Conservation (phyloP, 768 basidiomycete species). For the Auricularia cornea region DNA sequence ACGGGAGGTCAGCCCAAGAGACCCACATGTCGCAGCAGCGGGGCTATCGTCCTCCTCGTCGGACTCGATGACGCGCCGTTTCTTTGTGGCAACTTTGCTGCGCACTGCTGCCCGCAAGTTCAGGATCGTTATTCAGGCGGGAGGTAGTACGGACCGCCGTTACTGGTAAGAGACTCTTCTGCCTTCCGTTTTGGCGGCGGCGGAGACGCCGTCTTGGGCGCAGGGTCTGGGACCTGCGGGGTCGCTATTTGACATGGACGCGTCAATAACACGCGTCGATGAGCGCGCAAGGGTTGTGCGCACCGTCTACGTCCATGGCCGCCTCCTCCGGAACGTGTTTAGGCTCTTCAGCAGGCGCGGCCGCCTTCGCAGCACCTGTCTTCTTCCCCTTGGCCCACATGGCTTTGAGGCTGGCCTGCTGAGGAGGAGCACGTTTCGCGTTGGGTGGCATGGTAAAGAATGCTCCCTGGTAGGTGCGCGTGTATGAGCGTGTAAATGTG, state of each 20-base stretch:
- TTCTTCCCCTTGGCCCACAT: slow-evolving; percentile 55
- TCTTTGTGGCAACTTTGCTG: slow-evolving; percentile 14
- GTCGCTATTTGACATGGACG: not conserved
- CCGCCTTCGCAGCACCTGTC: slow-evolving; percentile 16
- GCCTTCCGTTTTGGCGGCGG: not conserved
- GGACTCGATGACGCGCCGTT: slow-evolving; percentile 31
- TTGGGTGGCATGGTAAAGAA: slow-evolving; percentile 71
- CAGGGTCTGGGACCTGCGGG: not conserved
- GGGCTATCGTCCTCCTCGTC: slow-evolving; percentile 23
- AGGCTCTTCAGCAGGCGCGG: slow-evolving; percentile 20
- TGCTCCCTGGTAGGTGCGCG: slow-evolving; percentile 38
- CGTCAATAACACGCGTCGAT: not conserved
- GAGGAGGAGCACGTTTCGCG: slow-evolving; percentile 56
- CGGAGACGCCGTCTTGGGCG: not conserved
- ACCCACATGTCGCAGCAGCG: not conserved
- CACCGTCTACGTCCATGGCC: slow-evolving; percentile 10
- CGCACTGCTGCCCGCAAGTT: not conserved
- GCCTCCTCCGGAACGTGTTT: slow-evolving; percentile 22
- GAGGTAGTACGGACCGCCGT: not conserved
- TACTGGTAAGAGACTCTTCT: not conserved
- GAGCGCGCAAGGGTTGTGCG: not conserved
- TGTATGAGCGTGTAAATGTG: not conserved
- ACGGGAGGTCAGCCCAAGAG: not conserved
- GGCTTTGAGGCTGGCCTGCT: slow-evolving; percentile 71
- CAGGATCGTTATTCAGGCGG: not conserved